Percentiles rank a stretch among this genome's conserved stretches.
Evolutionary conservation across 108 stramenopile genomes (phyloP).

Genomic region (Ochromonas danica): DNA sequence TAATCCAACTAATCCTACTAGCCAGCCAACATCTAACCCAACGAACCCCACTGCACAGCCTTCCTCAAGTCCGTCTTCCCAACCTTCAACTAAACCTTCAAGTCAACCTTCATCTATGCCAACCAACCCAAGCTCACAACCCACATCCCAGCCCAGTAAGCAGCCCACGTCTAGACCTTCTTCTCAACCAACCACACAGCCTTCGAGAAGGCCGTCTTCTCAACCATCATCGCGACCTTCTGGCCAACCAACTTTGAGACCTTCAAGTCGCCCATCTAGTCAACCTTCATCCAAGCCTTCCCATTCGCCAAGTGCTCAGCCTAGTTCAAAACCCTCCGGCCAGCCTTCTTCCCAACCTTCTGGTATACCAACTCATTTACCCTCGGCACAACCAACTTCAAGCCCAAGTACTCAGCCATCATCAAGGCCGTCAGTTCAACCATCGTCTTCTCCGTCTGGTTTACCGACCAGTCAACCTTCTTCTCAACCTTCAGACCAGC

Average conservation of each 20-base stretch:
- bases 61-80: neutral
- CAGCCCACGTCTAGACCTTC: conserved; percentile 8
- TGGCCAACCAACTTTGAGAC: neutral
- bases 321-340: neutral
- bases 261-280: neutral
- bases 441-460: neutral
- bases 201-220: conserved; percentile 6
- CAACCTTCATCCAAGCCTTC: neutral
- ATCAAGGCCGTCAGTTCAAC: neutral
- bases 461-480: neutral
- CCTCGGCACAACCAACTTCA: neutral
- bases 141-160: conserved; percentile 6
- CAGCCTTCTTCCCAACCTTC: neutral
- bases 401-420: neutral
- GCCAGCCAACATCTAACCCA: conserved; percentile 26
- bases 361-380: neutral
- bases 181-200: conserved; percentile 27
- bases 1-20: conserved; percentile 21
- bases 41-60: conserved; percentile 27
- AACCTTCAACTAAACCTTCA: neutral
- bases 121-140: conserved; percentile 1
- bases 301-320: neutral
- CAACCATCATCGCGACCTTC: neutral
- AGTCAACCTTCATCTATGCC: neutral
- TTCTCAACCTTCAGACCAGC: neutral